Evolutionary conservation across 2,329 filamentous ascomycete species (phyloP), one percentile per base, ranked within the genome.

Genomic region (Fusarium setosum): DNA sequence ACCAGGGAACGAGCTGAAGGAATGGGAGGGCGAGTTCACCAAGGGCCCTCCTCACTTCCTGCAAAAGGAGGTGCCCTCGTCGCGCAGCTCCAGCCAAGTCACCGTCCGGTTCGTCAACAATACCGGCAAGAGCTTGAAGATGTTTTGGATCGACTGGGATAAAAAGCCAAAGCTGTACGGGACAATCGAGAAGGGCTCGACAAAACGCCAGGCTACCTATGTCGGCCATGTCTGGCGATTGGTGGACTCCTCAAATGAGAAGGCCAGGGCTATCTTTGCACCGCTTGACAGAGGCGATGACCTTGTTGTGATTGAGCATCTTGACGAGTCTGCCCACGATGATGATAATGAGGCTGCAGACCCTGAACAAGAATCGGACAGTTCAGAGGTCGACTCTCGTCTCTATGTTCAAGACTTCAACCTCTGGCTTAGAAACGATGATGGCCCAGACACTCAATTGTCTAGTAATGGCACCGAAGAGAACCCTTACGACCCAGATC

Each of bases 31-130:
- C 0, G 8, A 58, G 8, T 65, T 72, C 29, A 17, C 47, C 6
- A 32, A 62, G 6, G 34, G 55, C 3, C 18, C 47, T 21, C 18
- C 52, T 4, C 13, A 61, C 20, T 31, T 69, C 12, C 47, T 68
- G 2, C 35, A 48, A 15, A 55, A 68, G 34, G 72, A 74, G 56
- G 42, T 60, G 2, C 55, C 63, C 23, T 75, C 73, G 31, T 61
- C 55, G 9, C 24, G 41, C 29, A 62, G 34, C 34, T 42, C 18
- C 11, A 45, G 57, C 5, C 31, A 23, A 4, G 61, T 67, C 17
- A 59, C 59, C 0, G 47, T 73, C 18, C 67, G 64, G 10, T 69
- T 75, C n/a, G 49, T 72, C 45, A 75, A 75, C 41, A 66, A 62
- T 0, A 74, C 68, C 2, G 56, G 59, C 2, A 55, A 44, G 6